Percentiles rank a stretch among this genome's conserved stretches.
Evolutionary conservation across 345 rosid genomes (phyloP).

Genomic region (Eucalyptus urophylla): DNA sequence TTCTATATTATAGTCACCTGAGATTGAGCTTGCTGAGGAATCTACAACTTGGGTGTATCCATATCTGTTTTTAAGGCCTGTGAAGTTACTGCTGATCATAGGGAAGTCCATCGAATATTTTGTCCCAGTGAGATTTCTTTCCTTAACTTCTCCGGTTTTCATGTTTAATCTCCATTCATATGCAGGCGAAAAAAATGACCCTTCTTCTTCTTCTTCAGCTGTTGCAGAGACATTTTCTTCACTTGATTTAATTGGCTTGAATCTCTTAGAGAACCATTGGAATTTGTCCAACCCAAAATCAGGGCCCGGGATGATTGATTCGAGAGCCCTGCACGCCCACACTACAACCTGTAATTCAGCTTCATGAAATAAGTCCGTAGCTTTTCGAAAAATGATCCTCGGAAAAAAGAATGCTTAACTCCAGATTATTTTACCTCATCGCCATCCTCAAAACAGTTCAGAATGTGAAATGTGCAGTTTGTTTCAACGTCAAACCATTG

Average conservation of each 20-base stretch:
- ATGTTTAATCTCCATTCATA: slow-evolving; percentile 38
- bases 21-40: slow-evolving; percentile 16
- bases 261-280: slow-evolving; percentile 14
- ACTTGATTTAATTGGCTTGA: background rate
- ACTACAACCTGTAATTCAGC: slow-evolving; percentile 15
- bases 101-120: slow-evolving; percentile 37
- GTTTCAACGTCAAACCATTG: slow-evolving; percentile 29
- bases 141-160: slow-evolving; percentile 26
- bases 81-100: slow-evolving; percentile 11
- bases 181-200: slow-evolving; percentile 1
- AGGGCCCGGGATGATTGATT: slow-evolving; percentile 19
- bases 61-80: slow-evolving; percentile 19
- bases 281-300: slow-evolving; percentile 8
- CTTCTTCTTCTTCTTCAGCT: background rate
- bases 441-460: slow-evolving; percentile 35
- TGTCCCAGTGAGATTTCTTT: slow-evolving; percentile 13
- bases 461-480: slow-evolving; percentile 21
- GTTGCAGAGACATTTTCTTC: background rate
- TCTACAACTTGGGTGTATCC: slow-evolving; percentile 28
- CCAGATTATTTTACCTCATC: slow-evolving; percentile 15
- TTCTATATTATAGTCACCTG: background rate
- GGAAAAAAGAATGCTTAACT: background rate
- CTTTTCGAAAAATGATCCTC: background rate
- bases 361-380: background rate
- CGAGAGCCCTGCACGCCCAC: slow-evolving; percentile 28